Conservation (phyloP, 73 alveolate species). For the Tetrahymena malaccensis region DNA sequence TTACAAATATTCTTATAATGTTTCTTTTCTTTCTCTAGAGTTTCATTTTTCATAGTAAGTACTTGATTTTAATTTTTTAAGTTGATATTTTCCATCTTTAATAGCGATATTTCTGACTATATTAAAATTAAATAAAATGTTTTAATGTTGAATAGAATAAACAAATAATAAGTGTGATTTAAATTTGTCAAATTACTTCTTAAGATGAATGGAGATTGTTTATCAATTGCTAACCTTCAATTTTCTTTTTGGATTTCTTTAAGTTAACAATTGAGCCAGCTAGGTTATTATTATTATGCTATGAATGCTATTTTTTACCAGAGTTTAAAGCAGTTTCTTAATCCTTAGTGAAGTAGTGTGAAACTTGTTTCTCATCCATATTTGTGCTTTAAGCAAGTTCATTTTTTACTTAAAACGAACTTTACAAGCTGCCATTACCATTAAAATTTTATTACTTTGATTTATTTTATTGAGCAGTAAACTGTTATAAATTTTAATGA, state of each 20-base stretch:
- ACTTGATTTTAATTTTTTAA: not conserved
- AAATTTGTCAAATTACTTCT: not conserved
- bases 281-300: not conserved
- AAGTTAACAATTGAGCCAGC: not conserved
- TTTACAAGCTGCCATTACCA: not conserved
- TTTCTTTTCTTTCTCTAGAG: not conserved
- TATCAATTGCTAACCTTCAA: not conserved
- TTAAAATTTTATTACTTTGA: not conserved
- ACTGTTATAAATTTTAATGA: not conserved
- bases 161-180: no score
- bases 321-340: not conserved
- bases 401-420: not conserved
- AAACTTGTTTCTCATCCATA: not conserved
- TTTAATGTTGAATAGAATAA: no score
- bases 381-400: not conserved
- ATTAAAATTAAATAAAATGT: not conserved
- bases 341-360: not conserved
- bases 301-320: not conserved
- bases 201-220: not conserved
- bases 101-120: not conserved
- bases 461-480: not conserved
- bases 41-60: not conserved
- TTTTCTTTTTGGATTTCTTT: not conserved
- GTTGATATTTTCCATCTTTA: not conserved
- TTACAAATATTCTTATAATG: not conserved